Base-by-base conservation (phyloP, 2,329 filamentous ascomycete genomes). In the Sclerotinia minor region DNA sequence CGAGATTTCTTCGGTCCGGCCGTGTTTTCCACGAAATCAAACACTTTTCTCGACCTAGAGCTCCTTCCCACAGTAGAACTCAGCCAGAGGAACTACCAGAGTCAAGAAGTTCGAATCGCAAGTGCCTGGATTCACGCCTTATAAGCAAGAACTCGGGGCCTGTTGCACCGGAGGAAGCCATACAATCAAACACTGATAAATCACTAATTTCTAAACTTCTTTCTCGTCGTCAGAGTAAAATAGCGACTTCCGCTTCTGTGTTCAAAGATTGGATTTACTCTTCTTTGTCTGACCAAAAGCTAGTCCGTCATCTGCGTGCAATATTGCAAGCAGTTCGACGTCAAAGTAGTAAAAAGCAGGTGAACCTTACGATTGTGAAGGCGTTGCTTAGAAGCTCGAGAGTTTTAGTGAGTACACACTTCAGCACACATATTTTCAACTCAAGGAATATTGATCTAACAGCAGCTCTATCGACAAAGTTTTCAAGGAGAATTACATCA, bases 131-230 rank as follows among this genome's bases (percentile, higher is more conserved):
- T 19, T 26, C 49, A 17, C 11, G 13, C 8, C 49, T 52, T 52
- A 13, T 15, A 54, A 54, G 52, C 52, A 54, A n/a, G 13, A 4
- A 26, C 52, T 32, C 15, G 49, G 8, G 26, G 3, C 8, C 50
- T 32, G 32, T 32, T 54, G 19, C 29, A n/a, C 19, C 1, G 8
- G 9, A 54, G 29, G 19, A 19, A 11, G 15, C 3, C 9, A n/a
- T n/a, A 24, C 58, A 17, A 61, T 32, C 32, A 61, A 19, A 61
- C 5, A 49, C 0, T 2, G 29, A 26, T 19, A 49, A 47, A 61
- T 49, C 58, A 61, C 29, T 29, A 49, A 38, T 49, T 49, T 61
- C 21, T 13, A 61, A 19, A 49, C 44, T 61, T 35, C 21, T 9
- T 38, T 47, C 44, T 32, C 44, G 26, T 32, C 44, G 26, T 24